These are phyloP conservation scores for Chlamydomonas incerta DNA, from an alignment of 139 green algal genomes.

Conservation along the genomic window DNA sequence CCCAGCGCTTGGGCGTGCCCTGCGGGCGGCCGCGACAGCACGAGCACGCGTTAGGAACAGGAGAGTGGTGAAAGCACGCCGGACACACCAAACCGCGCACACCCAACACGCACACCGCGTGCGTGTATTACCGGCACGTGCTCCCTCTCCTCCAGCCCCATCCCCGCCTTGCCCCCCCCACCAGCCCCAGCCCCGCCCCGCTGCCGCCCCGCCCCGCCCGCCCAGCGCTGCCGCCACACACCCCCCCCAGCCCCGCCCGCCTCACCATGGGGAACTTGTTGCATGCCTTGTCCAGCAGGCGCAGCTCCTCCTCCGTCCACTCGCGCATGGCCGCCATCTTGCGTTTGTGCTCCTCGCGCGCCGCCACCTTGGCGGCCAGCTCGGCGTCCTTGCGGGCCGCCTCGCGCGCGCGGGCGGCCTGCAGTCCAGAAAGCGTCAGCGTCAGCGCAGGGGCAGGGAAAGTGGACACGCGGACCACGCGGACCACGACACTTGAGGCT, in stretches of 20 bases:
- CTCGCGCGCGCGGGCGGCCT: slow-evolving; percentile 25
- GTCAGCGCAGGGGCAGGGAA: too few relatives aligned
- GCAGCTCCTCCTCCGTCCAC: slow-evolving; percentile 90
- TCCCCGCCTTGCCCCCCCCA: too few relatives aligned
- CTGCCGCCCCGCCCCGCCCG: background rate
- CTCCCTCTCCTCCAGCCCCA: background rate
- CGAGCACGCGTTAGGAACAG: too few relatives aligned
- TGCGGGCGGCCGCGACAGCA: too few relatives aligned
- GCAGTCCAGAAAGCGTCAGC: too few relatives aligned
- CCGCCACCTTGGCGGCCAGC: slow-evolving; percentile 41
- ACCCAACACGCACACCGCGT: too few relatives aligned
- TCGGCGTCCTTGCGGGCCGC: slow-evolving; percentile 14
- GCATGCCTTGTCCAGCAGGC: slow-evolving; percentile 94
- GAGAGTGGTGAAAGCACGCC: too few relatives aligned
- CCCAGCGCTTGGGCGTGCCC: slow-evolving; percentile 88
- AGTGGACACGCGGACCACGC: too few relatives aligned
- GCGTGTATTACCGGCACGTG: too few relatives aligned
- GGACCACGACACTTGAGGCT: too few relatives aligned
- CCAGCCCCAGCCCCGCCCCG: too few relatives aligned
- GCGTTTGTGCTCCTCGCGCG: slow-evolving; percentile 48
- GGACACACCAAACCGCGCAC: too few relatives aligned
- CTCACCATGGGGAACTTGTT: slow-evolving; percentile 88
- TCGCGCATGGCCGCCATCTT: slow-evolving; percentile 66
- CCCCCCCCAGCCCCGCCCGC: background rate
- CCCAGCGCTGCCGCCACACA: background rate